Conservation (phyloP, 2,329 filamentous ascomycete species). For the Alternaria novae-zelandiae region DNA sequence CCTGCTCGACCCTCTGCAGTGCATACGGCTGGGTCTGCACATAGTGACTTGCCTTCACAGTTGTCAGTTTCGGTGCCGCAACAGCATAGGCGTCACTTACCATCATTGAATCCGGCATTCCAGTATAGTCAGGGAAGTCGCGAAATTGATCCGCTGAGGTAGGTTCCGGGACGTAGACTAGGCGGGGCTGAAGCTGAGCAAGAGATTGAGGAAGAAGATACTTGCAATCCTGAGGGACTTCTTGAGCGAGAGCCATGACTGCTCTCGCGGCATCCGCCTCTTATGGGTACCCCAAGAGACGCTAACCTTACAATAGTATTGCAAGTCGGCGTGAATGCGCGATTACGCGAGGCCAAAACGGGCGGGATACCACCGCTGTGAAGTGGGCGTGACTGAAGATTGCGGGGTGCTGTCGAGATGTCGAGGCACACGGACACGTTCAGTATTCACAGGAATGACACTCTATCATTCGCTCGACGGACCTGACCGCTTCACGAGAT, state of each 20-base stretch:
- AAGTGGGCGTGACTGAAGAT: slow-evolving; percentile 26
- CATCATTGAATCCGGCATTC: slow-evolving; percentile 24
- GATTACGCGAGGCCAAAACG: background rate
- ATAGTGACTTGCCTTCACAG: slow-evolving; percentile 15
- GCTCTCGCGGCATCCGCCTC: slow-evolving; percentile 2
- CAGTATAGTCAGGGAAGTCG: background rate
- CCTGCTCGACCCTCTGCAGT: slow-evolving; percentile 8
- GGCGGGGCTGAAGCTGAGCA: slow-evolving; percentile 4
- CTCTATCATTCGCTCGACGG: slow-evolving; percentile 27
- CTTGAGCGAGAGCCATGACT: slow-evolving; percentile 23
- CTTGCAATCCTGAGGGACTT: slow-evolving; percentile 6
- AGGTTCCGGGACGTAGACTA: slow-evolving; percentile 1
- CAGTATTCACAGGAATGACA: slow-evolving; percentile 24
- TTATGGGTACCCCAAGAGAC: slow-evolving; percentile 7
- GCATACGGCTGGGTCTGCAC: slow-evolving; percentile 11
- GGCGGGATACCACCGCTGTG: slow-evolving; percentile 1
- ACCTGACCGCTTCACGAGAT: slow-evolving; percentile 30
- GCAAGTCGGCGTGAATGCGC: slow-evolving; percentile 14
- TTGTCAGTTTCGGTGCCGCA: background rate
- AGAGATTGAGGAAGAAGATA: slow-evolving; percentile 1
- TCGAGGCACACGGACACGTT: slow-evolving; percentile 14
- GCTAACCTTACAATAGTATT: slow-evolving; percentile 15
- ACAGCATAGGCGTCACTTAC: slow-evolving; percentile 12
- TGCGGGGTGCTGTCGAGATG: slow-evolving; percentile 13
- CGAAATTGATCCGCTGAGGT: background rate